phyloP scores from a whole-genome alignment of 345 rosid species.

The Euclidium syriacum region DNA sequence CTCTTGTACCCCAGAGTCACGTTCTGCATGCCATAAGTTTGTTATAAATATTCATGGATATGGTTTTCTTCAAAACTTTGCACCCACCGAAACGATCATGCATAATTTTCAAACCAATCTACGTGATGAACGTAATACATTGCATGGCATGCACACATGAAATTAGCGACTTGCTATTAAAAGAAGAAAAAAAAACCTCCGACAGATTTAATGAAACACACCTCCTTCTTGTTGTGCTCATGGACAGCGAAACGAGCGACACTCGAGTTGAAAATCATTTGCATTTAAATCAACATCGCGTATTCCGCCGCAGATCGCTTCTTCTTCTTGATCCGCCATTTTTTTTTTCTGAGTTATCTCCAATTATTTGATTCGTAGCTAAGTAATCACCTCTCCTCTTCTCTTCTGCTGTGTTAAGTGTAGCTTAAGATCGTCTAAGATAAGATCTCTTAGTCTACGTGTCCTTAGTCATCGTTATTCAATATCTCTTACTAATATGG shows the following conservation, averaged over 20 bases:
- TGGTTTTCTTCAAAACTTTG: too few relatives aligned
- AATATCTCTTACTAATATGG: too few relatives aligned
- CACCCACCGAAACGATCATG: too few relatives aligned
- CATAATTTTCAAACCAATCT: not conserved
- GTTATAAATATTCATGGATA: too few relatives aligned
- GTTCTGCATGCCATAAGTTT: conserved; percentile 47
- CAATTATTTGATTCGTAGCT: conserved; percentile 1
- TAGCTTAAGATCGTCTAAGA: too few relatives aligned
- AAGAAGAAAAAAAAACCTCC: not conserved
- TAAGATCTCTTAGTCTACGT: too few relatives aligned
- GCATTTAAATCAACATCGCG: conserved; percentile 42
- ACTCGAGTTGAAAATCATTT: conserved; percentile 55
- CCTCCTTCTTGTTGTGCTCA: conserved; percentile 80
- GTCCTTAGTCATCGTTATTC: too few relatives aligned
- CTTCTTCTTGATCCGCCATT: conserved; percentile 35
- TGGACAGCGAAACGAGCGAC: conserved; percentile 88
- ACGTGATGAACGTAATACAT: not conserved
- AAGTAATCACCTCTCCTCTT: not conserved
- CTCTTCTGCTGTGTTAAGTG: not conserved
- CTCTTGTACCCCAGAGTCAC: conserved; percentile 45
- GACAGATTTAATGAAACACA: conserved; percentile 9
- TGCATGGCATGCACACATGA: not conserved
- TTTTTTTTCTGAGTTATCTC: not conserved
- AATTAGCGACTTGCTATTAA: not conserved
- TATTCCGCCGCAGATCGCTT: conserved; percentile 50